Percentiles rank a stretch among this genome's conserved stretches.
Evolutionary conservation across 495 filamentous ascomycete species (phyloP).

Genomic region (Xylaria longipes): DNA sequence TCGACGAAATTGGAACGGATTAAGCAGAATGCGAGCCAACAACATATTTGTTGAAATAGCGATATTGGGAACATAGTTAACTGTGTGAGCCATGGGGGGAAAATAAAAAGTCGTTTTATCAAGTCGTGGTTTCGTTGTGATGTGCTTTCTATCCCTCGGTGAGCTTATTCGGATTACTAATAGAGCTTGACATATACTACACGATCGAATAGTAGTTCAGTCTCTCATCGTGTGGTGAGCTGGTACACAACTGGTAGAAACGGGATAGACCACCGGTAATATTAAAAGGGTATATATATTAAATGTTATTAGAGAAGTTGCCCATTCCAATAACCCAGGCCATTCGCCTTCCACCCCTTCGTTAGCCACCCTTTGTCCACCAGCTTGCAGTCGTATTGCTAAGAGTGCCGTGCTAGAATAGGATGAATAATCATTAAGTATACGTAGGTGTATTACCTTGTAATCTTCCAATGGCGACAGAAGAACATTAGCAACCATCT

Average conservation of each 20-base stretch:
- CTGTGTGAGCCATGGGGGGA: not conserved
- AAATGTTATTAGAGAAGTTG: not conserved
- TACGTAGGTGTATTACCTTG: not conserved
- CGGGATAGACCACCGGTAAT: not conserved
- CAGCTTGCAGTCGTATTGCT: not conserved
- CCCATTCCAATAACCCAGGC: not conserved
- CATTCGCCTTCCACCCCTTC: not conserved
- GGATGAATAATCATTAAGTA: not conserved
- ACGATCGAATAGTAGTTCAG: no score
- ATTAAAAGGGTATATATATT: not conserved
- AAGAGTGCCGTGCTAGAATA: not conserved
- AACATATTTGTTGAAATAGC: not conserved
- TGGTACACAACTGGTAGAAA: not conserved
- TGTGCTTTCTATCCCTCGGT: no score
- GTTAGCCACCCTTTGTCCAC: not conserved
- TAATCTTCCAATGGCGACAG: not conserved
- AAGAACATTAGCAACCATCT: not conserved
- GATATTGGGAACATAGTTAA: not conserved
- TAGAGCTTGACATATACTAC: no score
- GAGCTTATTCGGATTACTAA: no score
- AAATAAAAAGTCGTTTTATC: not conserved
- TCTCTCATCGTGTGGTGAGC: no score
- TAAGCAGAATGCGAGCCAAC: not conserved
- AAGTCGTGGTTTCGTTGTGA: not conserved
- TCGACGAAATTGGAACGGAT: not conserved